phyloP scores from a whole-genome alignment of 2,329 filamentous ascomycete species.

The Aspergillus sp. region DNA sequence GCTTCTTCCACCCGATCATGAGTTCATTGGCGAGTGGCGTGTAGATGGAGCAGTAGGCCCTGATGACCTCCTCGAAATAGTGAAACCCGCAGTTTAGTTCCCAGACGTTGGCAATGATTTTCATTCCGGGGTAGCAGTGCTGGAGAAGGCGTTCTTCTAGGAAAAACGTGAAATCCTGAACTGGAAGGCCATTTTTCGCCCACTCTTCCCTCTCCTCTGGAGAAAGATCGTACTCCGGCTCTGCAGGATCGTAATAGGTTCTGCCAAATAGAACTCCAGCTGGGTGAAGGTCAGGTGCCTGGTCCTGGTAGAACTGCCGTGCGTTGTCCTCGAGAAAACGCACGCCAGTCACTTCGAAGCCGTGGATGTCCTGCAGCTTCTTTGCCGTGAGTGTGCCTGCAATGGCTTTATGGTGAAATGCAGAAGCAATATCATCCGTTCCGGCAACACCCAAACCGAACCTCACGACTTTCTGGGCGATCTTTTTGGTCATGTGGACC shows the following conservation, averaged over 20 bases:
- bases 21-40: constrained; percentile 66
- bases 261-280: constrained; percentile 56
- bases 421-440: constrained; percentile 35
- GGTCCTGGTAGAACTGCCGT: constrained; percentile 49
- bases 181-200: constrained; percentile 18
- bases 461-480: constrained; percentile 52
- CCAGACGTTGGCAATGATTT: constrained; percentile 56
- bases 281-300: constrained; percentile 46
- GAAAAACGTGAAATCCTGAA: constrained; percentile 56
- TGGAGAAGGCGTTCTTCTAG: constrained; percentile 63
- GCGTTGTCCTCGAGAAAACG: constrained; percentile 46
- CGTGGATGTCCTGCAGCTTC: constrained; percentile 51
- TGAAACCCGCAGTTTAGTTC: constrained; percentile 60
- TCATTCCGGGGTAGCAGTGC: constrained; percentile 65
- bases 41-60: constrained; percentile 63
- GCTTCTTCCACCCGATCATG: constrained; percentile 66
- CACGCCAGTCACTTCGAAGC: constrained; percentile 62
- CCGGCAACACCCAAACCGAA: constrained; percentile 52
- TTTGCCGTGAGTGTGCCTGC: constrained; percentile 41
- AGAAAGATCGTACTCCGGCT: constrained; percentile 38
- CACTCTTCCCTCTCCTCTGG: constrained; percentile 31
- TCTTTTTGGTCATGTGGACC: constrained; percentile 44
- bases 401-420: constrained; percentile 39
- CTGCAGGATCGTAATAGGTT: constrained; percentile 48
- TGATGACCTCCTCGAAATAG: constrained; percentile 62